Base-by-base conservation (phyloP, 768 basidiomycete species). In the Tephrocybe sp. region DNA sequence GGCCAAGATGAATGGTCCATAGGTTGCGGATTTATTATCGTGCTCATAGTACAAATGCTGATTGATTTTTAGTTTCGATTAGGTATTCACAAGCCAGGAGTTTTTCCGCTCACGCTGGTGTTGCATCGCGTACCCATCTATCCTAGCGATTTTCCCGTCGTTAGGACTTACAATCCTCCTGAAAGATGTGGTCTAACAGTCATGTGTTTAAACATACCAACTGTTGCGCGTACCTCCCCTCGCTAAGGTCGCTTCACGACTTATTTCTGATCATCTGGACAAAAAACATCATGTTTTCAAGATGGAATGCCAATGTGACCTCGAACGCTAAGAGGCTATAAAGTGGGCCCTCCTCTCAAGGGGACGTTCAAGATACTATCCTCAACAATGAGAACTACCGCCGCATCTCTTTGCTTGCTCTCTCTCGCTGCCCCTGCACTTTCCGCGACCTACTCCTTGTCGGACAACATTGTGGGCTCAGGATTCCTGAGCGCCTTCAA, bases 401-500 rank as follows among this genome's bases (percentile, higher is more conserved):
- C 25, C 18, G n/a, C 27, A 29, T 29, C 42, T 42, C 33, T 46
- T 27, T 30, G 27, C 23, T 46, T 50, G 10, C 43, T 57, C 12
- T 48, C 42, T 12, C 24, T 49, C n/a, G 25, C 27, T 37, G 19
- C 7, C 1, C 43, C 40, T 12, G 47, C 39, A 5, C 30, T 56
- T 5, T 71, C 69, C 22, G 70, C 69, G 12, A 64, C 62, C 0
- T 84, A 84, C 54, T 41, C 47, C 13, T 44, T 68, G 46, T 56
- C 69, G 12, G 76, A 73, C 42, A 73, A 67, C 34, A 71, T 78
- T 55, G 54, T 71, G 12, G 73, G 77, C n/a, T 47, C 57, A 42
- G 67, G 60, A 3, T 83, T 84, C 60, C 72, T 77, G 50, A 61
- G 64, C 12, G 63, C 69, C 34, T 84, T 85, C 63, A 57, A 62